Evolutionary conservation across 2,329 filamentous ascomycete species (phyloP).

Genomic region (Cladobotryum protrusum): DNA sequence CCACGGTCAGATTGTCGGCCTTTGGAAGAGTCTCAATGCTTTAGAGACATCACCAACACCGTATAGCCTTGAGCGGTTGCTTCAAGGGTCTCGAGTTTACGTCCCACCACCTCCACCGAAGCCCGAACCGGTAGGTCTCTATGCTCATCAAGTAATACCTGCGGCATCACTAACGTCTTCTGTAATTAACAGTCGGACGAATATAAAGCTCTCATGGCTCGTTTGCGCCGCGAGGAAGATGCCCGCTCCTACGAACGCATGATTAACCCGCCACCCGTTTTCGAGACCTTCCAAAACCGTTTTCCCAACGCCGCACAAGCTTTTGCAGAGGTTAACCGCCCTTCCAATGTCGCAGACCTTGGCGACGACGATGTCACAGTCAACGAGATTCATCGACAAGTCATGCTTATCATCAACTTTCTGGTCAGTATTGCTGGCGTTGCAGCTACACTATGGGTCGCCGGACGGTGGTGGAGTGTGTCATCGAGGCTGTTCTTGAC

Average conservation of each 20-base stretch:
- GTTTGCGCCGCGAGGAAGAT: constrained; percentile 78
- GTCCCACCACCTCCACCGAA: constrained; percentile 74
- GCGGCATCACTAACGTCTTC: constrained; percentile 10
- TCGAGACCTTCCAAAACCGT: constrained; percentile 54
- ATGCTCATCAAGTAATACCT: background rate
- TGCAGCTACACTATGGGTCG: constrained; percentile 71
- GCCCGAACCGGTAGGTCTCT: constrained; percentile 59
- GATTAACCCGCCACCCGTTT: constrained; percentile 52
- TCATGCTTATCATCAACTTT: constrained; percentile 84
- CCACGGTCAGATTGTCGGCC: constrained; percentile 59
- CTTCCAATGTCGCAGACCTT: constrained; percentile 38
- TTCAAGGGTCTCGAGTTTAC: constrained; percentile 68
- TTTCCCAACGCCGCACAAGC: constrained; percentile 50
- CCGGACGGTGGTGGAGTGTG: constrained; percentile 67
- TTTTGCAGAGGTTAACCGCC: constrained; percentile 50
- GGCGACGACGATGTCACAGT: constrained; percentile 61
- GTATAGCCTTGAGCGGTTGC: constrained; percentile 60
- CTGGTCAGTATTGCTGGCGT: constrained; percentile 78
- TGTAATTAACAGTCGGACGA: constrained; percentile 55
- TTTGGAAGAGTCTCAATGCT: constrained; percentile 49
- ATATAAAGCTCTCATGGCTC: constrained; percentile 82
- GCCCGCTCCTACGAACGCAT: constrained; percentile 75
- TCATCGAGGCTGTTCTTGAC: constrained; percentile 64
- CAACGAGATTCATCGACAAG: constrained; percentile 70
- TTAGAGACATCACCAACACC: constrained; percentile 19